Base-by-base conservation (phyloP, 345 rosid genomes). In the Rhodomyrtus tomentosa region DNA sequence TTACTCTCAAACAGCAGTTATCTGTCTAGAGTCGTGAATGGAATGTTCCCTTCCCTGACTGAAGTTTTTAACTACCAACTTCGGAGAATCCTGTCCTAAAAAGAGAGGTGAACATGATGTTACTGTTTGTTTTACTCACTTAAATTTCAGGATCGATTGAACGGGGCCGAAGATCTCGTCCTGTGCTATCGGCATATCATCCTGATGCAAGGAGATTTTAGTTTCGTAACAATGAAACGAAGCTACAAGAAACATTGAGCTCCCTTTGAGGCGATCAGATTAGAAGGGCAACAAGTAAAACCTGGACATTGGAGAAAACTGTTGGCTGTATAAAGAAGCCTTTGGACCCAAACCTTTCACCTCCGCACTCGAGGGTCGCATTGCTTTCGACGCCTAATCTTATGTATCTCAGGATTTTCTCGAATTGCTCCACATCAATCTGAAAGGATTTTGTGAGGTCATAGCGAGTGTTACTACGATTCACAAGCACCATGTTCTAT, bases 81-180 rank as follows among this genome's bases (percentile, higher is more conserved):
- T 68, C 42, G 8, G 45, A 32, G 12, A 4, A 10, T 68, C 21
- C 32, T 18, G 76, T 18, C 45, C 76, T 7, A 68, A 32, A 59
- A 68, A 21, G 32, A 68, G 45, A 68, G 42, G 18, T 32, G 76
- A 36, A 32, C 4, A 16, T 32, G 24, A 68, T 8, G 45, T 32
- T 32, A 68, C 76, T 32, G 40, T 22, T 18, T 21, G 42, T 68
- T 68, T 68, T 18, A 68, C 92, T 91, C 82, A 96, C 98, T 92
- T 96, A 93, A 94, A 95, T 87, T 96, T 96, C 87, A 96, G 88
- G 89, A 96, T 96, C 73, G 98, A 91, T 80, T 96, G 99, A 82
- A 96, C 99, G 4, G 99, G 99, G 76, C 99, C 99, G 10, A 96
- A 96, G 84, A 96, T 96, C 92, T 96, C 99, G 10, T 96, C 99